Evolutionary conservation across 228 moss, liverwort and hornwort species (phyloP).

Genomic region (Sphagnum fallax): DNA sequence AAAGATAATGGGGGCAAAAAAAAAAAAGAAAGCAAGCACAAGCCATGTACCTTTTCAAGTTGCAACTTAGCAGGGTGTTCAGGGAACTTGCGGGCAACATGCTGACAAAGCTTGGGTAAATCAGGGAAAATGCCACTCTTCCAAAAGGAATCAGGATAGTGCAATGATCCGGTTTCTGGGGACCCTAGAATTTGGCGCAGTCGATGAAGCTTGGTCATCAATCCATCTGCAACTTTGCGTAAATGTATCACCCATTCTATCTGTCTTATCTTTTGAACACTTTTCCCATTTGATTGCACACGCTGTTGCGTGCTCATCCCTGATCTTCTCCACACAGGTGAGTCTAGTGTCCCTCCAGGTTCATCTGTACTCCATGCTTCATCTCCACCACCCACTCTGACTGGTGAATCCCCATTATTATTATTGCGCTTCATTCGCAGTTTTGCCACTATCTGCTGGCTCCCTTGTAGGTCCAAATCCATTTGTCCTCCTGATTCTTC

Average conservation of each 20-base stretch:
- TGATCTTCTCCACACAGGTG: conserved; percentile 78
- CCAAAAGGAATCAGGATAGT: conserved; percentile 82
- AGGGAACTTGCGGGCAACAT: conserved; percentile 90
- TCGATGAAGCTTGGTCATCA: conserved; percentile 98
- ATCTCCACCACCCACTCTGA: conserved; percentile 47
- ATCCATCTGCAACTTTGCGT: conserved; percentile 77
- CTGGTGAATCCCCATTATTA: conserved; percentile 47
- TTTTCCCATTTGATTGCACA: conserved; percentile 61
- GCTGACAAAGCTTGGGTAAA: conserved; percentile 83
- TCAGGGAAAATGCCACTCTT: conserved; percentile 83
- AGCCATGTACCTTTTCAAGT: conserved; percentile 60
- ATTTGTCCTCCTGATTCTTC: conserved; percentile 4
- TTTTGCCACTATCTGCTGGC: conserved; percentile 62
- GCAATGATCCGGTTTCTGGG: conserved; percentile 61
- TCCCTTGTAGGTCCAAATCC: conserved; percentile 53
- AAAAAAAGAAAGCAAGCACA: too few species aligned
- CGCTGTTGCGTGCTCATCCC: conserved; percentile 61
- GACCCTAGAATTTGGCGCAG: conserved; percentile 76
- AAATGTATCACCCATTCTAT: conserved; percentile 97
- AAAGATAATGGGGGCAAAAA: too few species aligned
- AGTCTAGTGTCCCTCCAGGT: conserved; percentile 32
- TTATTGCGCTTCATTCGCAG: conserved; percentile 49
- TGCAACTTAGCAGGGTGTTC: conserved; percentile 97
- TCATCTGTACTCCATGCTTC: conserved; percentile 38
- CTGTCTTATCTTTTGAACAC: conserved; percentile 79